These are phyloP conservation scores for Coleophoma eucalyptorum DNA, from an alignment of 2,329 filamentous ascomycete genomes.

Conservation along the genomic window DNA sequence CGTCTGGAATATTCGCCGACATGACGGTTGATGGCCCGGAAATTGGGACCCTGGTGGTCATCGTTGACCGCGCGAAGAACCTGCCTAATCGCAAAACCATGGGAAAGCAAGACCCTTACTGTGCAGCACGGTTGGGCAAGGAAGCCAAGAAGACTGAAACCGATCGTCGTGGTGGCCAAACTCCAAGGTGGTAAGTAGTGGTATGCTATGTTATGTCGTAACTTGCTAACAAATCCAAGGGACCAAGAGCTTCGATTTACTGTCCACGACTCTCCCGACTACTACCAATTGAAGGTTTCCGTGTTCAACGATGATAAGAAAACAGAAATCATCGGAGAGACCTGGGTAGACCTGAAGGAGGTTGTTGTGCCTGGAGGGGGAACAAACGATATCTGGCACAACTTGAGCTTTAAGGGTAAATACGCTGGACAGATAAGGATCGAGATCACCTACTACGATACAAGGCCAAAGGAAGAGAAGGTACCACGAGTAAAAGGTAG, in stretches of 20 bases:
- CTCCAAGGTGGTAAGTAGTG: slow-evolving; percentile 77
- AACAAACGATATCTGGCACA: slow-evolving; percentile 93
- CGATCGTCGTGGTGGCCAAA: slow-evolving; percentile 91
- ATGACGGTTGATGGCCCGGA: slow-evolving; percentile 89
- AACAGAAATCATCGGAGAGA: slow-evolving; percentile 93
- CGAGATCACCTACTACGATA: slow-evolving; percentile 96
- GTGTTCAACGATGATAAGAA: slow-evolving; percentile 98
- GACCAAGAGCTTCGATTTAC: slow-evolving; percentile 95
- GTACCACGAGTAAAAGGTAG: slow-evolving; percentile 43
- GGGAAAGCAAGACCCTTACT: slow-evolving; percentile 98
- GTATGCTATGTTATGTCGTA: too few relatives aligned
- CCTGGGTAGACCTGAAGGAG: slow-evolving; percentile 78
- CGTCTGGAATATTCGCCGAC: slow-evolving; percentile 90
- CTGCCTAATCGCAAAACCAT: slow-evolving; percentile 95
- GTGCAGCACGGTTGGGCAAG: slow-evolving; percentile 88
- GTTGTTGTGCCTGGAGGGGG: slow-evolving; percentile 84
- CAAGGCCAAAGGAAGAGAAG: slow-evolving; percentile 76
- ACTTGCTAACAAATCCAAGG: slow-evolving; percentile 47
- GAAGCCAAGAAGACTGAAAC: slow-evolving; percentile 97
- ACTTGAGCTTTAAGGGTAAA: slow-evolving; percentile 81
- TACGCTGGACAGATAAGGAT: slow-evolving; percentile 94
- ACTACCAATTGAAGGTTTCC: slow-evolving; percentile 91
- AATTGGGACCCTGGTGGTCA: slow-evolving; percentile 87
- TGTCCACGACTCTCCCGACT: slow-evolving; percentile 94
- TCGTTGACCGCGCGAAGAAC: slow-evolving; percentile 95